Conservation (phyloP, 2,329 filamentous ascomycete genomes). For the Mycosphaerella arachidis region DNA sequence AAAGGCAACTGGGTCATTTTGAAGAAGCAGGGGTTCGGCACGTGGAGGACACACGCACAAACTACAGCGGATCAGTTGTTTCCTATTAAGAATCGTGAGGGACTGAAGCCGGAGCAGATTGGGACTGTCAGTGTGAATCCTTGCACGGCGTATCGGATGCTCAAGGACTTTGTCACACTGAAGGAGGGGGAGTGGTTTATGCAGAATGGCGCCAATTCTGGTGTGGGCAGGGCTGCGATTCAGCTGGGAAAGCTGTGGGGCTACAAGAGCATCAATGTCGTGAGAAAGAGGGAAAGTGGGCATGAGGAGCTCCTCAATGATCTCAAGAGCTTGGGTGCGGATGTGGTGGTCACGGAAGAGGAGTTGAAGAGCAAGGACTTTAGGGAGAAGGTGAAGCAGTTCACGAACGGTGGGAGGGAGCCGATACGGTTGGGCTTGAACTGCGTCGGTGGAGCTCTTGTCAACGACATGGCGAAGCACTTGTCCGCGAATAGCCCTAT, state of each 20-base stretch:
- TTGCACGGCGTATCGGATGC: slow-evolving; percentile 88
- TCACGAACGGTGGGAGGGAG: slow-evolving; percentile 68
- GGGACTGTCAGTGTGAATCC: slow-evolving; percentile 91
- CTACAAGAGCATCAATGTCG: slow-evolving; percentile 81
- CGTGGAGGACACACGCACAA: slow-evolving; percentile 88
- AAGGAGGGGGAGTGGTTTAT: slow-evolving; percentile 86
- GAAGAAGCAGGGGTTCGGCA: slow-evolving; percentile 75
- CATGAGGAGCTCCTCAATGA: slow-evolving; percentile 62
- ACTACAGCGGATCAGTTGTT: slow-evolving; percentile 58
- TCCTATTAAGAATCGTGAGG: slow-evolving; percentile 64
- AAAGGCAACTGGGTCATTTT: slow-evolving; percentile 95
- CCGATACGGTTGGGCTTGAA: slow-evolving; percentile 76
- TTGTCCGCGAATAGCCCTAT: slow-evolving; percentile 64
- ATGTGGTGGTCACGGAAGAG: slow-evolving; percentile 58
- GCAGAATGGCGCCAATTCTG: slow-evolving; percentile 94
- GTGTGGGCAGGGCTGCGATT: slow-evolving; percentile 85
- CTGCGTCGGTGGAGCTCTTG: slow-evolving; percentile 86
- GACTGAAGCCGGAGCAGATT: slow-evolving; percentile 70
- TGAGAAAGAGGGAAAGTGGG: slow-evolving; percentile 67
- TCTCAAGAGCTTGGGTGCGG: slow-evolving; percentile 57
- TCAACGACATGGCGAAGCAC: slow-evolving; percentile 70
- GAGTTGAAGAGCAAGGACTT: slow-evolving; percentile 61
- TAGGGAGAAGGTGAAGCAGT: slow-evolving; percentile 55
- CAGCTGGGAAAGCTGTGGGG: slow-evolving; percentile 85
- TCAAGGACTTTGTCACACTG: slow-evolving; percentile 69